Evolutionary conservation across 2,329 filamentous ascomycete species (phyloP).

Genomic region (Chalaropsis thielavioides): DNA sequence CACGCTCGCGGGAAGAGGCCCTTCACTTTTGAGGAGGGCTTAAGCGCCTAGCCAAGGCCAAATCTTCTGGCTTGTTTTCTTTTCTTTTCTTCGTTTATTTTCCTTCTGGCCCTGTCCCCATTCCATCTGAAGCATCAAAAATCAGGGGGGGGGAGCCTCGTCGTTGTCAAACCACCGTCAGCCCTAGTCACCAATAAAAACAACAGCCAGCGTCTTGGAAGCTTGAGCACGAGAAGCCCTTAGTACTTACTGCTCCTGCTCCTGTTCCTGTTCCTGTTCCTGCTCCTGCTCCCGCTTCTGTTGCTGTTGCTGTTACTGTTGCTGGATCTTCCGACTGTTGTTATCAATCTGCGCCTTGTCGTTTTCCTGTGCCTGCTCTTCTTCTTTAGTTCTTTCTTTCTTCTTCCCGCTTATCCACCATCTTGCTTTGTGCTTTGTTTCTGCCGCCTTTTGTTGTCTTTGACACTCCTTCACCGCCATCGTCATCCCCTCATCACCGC

Average conservation of each 20-base stretch:
- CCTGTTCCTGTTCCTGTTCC: neutral
- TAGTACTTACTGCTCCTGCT: neutral
- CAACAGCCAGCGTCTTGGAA: constrained; percentile 1
- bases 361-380: neutral
- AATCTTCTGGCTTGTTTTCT: neutral
- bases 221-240: neutral
- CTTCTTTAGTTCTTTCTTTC: constrained; percentile 4
- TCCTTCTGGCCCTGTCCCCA: neutral
- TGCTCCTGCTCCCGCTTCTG: too few species aligned
- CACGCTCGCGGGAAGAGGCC: too few species aligned
- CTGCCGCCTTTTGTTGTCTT: neutral
- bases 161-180: neutral
- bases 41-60: too few species aligned
- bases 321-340: neutral
- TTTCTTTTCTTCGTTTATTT: neutral
- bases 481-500: neutral
- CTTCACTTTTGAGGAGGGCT: too few species aligned
- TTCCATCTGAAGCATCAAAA: constrained; percentile 4
- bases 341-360: constrained; percentile 3
- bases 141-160: constrained; percentile 8
- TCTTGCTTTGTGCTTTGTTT: neutral
- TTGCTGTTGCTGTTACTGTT: neutral
- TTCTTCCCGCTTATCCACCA: neutral
- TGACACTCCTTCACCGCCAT: neutral
- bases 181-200: constrained; percentile 8